These are phyloP conservation scores for Erythrobasidium hasegawianum DNA, from an alignment of 1,284 basidiomycete genomes.

Conservation along the genomic window DNA sequence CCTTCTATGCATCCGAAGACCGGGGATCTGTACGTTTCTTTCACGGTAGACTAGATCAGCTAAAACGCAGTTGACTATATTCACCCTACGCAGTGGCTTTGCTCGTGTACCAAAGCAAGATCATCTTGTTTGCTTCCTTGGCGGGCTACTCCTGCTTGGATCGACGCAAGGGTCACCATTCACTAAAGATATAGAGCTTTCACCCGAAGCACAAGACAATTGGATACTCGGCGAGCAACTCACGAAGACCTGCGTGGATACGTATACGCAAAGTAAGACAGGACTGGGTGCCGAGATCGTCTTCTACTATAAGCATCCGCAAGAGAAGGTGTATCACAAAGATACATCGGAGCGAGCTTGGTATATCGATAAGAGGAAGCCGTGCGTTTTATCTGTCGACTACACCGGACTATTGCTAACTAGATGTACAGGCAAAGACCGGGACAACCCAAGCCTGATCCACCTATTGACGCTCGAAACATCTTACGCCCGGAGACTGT, in stretches of 20 bases:
- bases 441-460: constrained; percentile 41
- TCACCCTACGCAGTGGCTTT: constrained; percentile 14
- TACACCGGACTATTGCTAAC: not conserved
- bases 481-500: constrained; percentile 90
- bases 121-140: constrained; percentile 88
- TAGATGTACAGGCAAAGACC: not conserved
- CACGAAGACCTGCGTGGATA: constrained; percentile 78
- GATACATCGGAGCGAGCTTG: constrained; percentile 56
- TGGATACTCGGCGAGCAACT: constrained; percentile 77
- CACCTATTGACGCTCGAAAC: constrained; percentile 76
- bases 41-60: no score
- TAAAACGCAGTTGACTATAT: no score
- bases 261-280: constrained; percentile 73
- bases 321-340: constrained; percentile 47
- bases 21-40: constrained; percentile 47
- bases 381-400: not conserved
- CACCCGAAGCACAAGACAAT: constrained; percentile 52
- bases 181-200: constrained; percentile 48
- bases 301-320: constrained; percentile 62
- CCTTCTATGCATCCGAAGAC: constrained; percentile 46
- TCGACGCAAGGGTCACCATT: constrained; percentile 65
- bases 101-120: constrained; percentile 76
- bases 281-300: constrained; percentile 61
- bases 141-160: constrained; percentile 52
- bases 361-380: constrained; percentile 67